Conservation (phyloP, 257 asterid genomes). For the Cinchona pubescens region DNA sequence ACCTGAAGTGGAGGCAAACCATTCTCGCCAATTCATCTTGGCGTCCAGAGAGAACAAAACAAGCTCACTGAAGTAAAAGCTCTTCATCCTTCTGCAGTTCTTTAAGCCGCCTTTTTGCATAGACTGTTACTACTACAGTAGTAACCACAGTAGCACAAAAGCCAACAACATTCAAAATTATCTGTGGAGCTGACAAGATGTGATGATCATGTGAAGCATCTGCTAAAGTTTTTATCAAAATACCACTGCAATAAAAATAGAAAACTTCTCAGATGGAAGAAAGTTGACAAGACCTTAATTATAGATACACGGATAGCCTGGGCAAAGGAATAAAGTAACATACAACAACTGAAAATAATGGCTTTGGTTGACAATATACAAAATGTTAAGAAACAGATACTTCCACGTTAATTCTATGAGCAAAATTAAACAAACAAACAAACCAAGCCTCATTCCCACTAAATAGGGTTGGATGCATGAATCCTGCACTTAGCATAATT, state of each 20-base stretch:
- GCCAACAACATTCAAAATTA: conserved; percentile 55
- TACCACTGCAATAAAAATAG: conserved; percentile 53
- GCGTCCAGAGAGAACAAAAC: background rate
- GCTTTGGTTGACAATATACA: background rate
- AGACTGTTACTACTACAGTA: conserved; percentile 60
- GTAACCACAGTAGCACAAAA: conserved; percentile 52
- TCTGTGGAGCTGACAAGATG: conserved; percentile 48
- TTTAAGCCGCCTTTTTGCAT: conserved; percentile 64
- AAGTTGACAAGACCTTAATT: background rate
- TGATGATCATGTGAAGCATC: conserved; percentile 61
- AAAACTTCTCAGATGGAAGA: conserved; percentile 8
- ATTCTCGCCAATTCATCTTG: background rate
- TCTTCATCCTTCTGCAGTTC: conserved; percentile 67
- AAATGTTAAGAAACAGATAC: background rate
- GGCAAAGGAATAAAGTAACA: background rate
- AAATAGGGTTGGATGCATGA: too few species aligned
- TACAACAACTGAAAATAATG: background rate
- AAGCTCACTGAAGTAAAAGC: conserved; percentile 47
- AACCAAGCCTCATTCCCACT: too few species aligned
- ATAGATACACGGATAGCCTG: background rate
- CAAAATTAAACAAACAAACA: background rate
- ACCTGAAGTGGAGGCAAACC: conserved; percentile 9
- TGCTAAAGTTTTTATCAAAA: conserved; percentile 67
- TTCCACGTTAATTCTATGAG: background rate
- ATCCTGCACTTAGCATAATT: background rate